Evolutionary conservation across 495 filamentous ascomycete genomes (phyloP).

Genomic region (Cercophora newfieldiana): DNA sequence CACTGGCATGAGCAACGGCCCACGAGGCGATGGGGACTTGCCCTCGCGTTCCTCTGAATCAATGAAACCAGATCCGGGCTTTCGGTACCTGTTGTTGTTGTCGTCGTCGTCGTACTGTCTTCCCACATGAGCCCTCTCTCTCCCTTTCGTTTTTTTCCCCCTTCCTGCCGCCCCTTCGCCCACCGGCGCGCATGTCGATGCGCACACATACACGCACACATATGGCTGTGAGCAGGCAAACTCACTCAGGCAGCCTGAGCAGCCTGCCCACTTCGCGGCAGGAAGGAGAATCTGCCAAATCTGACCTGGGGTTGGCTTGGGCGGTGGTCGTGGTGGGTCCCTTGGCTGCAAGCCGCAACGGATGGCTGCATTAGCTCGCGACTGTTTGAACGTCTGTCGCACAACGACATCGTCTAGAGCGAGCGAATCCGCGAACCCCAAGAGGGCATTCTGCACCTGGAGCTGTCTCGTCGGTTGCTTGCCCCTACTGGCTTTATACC

Average conservation of each 20-base stretch:
- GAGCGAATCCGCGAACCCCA: background rate
- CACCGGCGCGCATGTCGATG: too few species aligned
- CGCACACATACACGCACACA: background rate
- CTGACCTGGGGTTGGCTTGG: conserved; percentile 12
- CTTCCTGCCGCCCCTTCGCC: background rate
- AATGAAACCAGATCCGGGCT: background rate
- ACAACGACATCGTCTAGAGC: background rate
- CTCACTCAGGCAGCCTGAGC: background rate
- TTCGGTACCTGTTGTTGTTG: background rate
- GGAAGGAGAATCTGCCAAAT: background rate
- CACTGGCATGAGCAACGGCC: conserved; percentile 3
- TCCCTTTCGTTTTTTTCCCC: background rate
- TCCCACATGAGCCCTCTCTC: background rate
- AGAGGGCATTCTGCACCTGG: background rate
- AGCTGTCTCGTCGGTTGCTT: background rate
- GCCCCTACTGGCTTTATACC: background rate
- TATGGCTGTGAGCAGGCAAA: conserved; percentile 16
- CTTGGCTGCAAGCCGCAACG: conserved; percentile 26
- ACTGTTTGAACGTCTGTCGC: conserved; percentile 48
- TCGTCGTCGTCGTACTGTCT: background rate
- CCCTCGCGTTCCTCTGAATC: conserved; percentile 4
- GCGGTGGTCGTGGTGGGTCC: background rate
- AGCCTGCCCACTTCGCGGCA: background rate
- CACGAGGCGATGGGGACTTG: background rate
- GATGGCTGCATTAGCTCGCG: conserved; percentile 44